Evolutionary conservation across 2,329 filamentous ascomycete species (phyloP).

Genomic region (Verticillium longisporum): DNA sequence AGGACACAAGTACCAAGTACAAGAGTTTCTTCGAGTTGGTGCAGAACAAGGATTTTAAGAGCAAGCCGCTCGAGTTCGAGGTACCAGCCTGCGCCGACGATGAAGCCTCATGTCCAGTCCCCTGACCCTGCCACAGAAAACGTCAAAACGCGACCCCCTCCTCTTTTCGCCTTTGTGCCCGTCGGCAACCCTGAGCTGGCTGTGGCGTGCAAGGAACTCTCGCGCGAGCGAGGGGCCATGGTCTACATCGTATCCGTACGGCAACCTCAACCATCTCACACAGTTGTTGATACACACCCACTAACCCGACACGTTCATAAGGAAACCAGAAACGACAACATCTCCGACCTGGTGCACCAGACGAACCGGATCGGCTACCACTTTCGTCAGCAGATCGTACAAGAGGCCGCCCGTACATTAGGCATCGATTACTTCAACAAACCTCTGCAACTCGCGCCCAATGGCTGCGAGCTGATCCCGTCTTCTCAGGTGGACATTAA

Average conservation of each 20-base stretch:
- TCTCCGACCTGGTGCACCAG: conserved; percentile 37
- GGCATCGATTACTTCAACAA: conserved; percentile 7
- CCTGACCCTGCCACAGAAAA: conserved; percentile 33
- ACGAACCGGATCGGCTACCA: conserved; percentile 56
- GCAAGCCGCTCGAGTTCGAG: conserved; percentile 57
- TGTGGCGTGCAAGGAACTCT: conserved; percentile 56
- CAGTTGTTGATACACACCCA: not conserved
- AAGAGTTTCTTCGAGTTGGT: conserved; percentile 58
- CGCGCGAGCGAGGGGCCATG: conserved; percentile 54
- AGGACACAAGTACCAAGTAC: conserved; percentile 44
- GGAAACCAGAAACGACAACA: conserved; percentile 3
- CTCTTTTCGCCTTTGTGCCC: conserved; percentile 57
- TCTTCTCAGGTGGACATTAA: conserved; percentile 53
- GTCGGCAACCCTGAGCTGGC: conserved; percentile 56
- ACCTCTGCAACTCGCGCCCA: conserved; percentile 11
- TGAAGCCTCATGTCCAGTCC: not conserved
- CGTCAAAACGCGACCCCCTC: conserved; percentile 45
- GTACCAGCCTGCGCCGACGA: conserved; percentile 27
- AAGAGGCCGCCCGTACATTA: conserved; percentile 35
- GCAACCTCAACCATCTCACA: conserved; percentile 3
- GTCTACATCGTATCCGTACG: conserved; percentile 61
- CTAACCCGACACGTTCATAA: not conserved
- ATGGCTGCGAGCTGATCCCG: conserved; percentile 46
- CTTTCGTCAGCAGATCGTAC: conserved; percentile 51
- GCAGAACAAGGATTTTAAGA: conserved; percentile 58